A percentile compares a stretch with the other conserved stretches of the same genome.
Evolutionary conservation across 306 rosid genomes (phyloP).

Genomic region (Dryas alaskensis): DNA sequence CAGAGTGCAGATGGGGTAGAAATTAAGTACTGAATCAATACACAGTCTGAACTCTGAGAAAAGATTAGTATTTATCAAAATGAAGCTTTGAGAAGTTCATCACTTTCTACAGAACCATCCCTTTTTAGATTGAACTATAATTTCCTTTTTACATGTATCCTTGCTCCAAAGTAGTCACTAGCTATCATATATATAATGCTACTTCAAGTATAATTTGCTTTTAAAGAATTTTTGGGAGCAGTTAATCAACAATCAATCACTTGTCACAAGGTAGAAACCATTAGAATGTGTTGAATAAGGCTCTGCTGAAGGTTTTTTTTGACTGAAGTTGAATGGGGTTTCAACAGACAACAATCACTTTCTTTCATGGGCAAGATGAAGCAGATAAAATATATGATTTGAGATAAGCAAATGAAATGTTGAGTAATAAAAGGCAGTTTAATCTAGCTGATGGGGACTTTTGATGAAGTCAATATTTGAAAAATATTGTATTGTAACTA

Average conservation of each 20-base stretch:
- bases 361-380: neutral
- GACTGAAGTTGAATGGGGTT: no score
- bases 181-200: no score
- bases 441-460: neutral
- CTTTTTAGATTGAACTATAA: neutral
- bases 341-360: neutral
- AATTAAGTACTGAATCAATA: neutral
- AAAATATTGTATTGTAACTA: neutral
- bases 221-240: no score
- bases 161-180: no score
- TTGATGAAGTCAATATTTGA: neutral
- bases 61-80: neutral
- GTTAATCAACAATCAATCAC: no score
- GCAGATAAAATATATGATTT: neutral
- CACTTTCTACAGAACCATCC: slow-evolving; percentile 1
- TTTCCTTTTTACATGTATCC: no score
- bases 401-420: neutral
- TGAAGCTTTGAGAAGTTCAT: neutral
- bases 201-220: no score
- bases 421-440: neutral
- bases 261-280: no score
- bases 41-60: neutral
- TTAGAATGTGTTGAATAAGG: no score
- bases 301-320: neutral
- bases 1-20: neutral